A percentile compares a stretch with the other conserved stretches of the same genome.
These are phyloP conservation scores for Monosporascus sp. DNA, from an alignment of 2,329 filamentous ascomycete species.

Conservation along the genomic window DNA sequence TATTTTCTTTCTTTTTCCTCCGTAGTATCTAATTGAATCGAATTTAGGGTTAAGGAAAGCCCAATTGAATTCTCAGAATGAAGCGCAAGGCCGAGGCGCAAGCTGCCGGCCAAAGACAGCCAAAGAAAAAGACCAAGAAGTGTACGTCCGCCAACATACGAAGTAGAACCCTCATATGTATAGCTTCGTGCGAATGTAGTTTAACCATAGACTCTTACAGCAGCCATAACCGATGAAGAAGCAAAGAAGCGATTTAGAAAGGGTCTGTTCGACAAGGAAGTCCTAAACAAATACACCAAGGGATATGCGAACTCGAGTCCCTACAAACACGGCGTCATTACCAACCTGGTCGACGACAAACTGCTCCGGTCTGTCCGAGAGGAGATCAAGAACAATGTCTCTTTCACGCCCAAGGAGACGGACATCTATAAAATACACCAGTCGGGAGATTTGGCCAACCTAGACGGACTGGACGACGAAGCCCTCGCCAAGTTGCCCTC, in stretches of 20 bases:
- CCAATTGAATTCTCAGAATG: slow-evolving; percentile 35
- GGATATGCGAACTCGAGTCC: slow-evolving; percentile 60
- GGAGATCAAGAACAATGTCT: slow-evolving; percentile 85
- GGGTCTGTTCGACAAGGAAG: slow-evolving; percentile 57
- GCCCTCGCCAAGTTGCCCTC: slow-evolving; percentile 83
- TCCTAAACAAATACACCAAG: slow-evolving; percentile 53
- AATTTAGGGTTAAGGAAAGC: neutral
- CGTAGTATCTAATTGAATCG: too few species aligned
- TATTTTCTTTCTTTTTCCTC: too few species aligned
- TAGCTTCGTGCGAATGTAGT: slow-evolving; percentile 1
- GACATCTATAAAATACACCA: slow-evolving; percentile 99
- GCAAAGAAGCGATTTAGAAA: slow-evolving; percentile 56
- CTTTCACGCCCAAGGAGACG: slow-evolving; percentile 97
- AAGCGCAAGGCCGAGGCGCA: slow-evolving; percentile 55
- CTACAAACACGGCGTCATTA: slow-evolving; percentile 92
- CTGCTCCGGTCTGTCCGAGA: slow-evolving; percentile 81
- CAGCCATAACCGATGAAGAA: slow-evolving; percentile 43
- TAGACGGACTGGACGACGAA: slow-evolving; percentile 85
- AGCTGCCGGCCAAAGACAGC: slow-evolving; percentile 34
- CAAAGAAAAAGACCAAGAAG: slow-evolving; percentile 47
- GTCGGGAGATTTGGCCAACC: slow-evolving; percentile 92
- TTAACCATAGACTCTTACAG: slow-evolving; percentile 25
- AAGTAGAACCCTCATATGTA: neutral
- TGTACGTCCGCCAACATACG: slow-evolving; percentile 24
- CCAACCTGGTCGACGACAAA: slow-evolving; percentile 68